phyloP scores from a whole-genome alignment of 2,329 filamentous ascomycete species.

The Hypoxylon sp. region DNA sequence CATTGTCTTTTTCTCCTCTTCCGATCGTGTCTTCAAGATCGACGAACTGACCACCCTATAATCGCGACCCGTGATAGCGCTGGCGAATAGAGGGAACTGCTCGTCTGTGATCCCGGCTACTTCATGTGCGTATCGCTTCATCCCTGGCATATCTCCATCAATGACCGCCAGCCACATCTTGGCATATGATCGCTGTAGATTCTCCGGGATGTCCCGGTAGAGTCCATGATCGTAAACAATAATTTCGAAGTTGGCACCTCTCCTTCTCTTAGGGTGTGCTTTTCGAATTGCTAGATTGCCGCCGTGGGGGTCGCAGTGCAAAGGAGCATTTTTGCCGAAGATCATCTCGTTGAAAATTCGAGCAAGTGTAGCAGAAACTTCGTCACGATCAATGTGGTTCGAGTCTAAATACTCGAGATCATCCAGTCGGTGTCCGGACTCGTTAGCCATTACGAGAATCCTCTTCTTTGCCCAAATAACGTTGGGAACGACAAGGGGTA shows the following conservation, averaged over 20 bases:
- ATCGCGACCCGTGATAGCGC: slow-evolving; percentile 93
- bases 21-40: slow-evolving; percentile 67
- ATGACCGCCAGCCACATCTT: slow-evolving; percentile 98
- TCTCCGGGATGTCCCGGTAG: slow-evolving; percentile 87
- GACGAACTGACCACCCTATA: slow-evolving; percentile 76
- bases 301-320: slow-evolving; percentile 97
- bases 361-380: slow-evolving; percentile 89
- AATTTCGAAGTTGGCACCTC: slow-evolving; percentile 84
- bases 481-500: slow-evolving; percentile 88
- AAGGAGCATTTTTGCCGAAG: slow-evolving; percentile 84
- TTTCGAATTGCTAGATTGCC: slow-evolving; percentile 93
- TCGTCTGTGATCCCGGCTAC: slow-evolving; percentile 89
- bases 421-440: slow-evolving; percentile 86
- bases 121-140: slow-evolving; percentile 89
- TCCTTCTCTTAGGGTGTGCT: slow-evolving; percentile 66
- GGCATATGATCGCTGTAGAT: slow-evolving; percentile 84
- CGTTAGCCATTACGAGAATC: slow-evolving; percentile 94
- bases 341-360: slow-evolving; percentile 99
- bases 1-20: slow-evolving; percentile 86
- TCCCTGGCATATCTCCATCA: slow-evolving; percentile 82
- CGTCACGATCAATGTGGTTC: slow-evolving; percentile 89
- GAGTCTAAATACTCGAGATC: slow-evolving; percentile 87
- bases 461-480: slow-evolving; percentile 89
- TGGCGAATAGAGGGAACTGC: slow-evolving; percentile 94
- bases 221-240: slow-evolving; percentile 97